Percentiles rank a stretch among this genome's conserved stretches.
Conservation (phyloP, 2,329 filamentous ascomycete species). For the Tolypocladium album region DNA sequence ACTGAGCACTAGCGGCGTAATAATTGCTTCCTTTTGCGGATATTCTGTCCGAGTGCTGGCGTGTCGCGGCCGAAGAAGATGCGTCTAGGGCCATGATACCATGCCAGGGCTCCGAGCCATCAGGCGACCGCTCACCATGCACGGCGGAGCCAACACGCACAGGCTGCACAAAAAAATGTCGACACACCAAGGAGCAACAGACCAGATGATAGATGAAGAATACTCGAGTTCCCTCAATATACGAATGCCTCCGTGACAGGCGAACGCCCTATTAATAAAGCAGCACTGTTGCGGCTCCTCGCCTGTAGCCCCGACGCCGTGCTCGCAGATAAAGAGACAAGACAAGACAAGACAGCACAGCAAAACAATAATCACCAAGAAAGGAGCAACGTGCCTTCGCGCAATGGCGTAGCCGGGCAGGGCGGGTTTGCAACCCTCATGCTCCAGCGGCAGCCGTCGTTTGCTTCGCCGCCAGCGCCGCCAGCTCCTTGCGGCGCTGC, state of each 20-base stretch:
- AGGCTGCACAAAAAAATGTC: neutral
- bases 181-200: neutral
- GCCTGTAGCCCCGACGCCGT: neutral
- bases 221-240: neutral
- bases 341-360: neutral
- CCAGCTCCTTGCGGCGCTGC: slow-evolving; percentile 31
- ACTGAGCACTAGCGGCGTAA: too few relatives aligned
- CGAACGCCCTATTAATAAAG: neutral
- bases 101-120: too few relatives aligned
- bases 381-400: neutral
- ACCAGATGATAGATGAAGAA: neutral
- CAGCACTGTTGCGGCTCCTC: neutral
- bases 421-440: neutral
- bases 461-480: slow-evolving; percentile 10
- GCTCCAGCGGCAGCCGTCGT: slow-evolving; percentile 2
- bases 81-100: too few relatives aligned
- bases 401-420: neutral
- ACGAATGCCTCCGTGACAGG: neutral
- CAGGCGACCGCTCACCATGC: too few relatives aligned
- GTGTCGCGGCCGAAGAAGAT: too few relatives aligned
- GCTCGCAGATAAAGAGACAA: neutral
- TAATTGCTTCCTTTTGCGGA: too few relatives aligned
- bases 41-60: too few relatives aligned
- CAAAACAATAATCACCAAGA: neutral
- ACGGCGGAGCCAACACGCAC: neutral